These are phyloP conservation scores for Wickerhamomyces sp. DNA, from an alignment of 1,139 yeast species.

Conservation along the genomic window DNA sequence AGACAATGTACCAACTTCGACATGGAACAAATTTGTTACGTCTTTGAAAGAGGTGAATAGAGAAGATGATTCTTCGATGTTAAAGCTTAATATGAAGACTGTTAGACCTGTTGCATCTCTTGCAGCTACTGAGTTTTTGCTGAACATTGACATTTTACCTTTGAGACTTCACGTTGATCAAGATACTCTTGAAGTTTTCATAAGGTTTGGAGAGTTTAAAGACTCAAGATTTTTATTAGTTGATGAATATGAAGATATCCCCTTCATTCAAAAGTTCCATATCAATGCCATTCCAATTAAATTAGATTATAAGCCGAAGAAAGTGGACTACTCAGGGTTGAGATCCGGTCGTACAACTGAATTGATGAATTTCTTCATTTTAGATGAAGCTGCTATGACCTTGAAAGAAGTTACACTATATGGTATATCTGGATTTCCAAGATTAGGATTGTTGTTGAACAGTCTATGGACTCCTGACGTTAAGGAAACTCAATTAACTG, in stretches of 20 bases:
- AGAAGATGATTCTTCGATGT: conserved; percentile 66
- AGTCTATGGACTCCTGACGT: conserved; percentile 86
- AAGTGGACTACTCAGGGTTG: conserved; percentile 76
- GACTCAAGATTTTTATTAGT: conserved; percentile 65
- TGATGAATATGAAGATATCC: conserved; percentile 49
- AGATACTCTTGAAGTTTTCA: conserved; percentile 81
- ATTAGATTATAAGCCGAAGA: conserved; percentile 90
- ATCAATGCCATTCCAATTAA: conserved; percentile 60
- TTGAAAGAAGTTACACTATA: conserved; percentile 59
- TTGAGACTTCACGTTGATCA: conserved; percentile 85
- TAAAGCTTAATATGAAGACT: conserved; percentile 48
- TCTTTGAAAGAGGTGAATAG: conserved; percentile 63
- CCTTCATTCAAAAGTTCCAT: conserved; percentile 66
- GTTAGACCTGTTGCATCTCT: conserved; percentile 62
- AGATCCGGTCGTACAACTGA: conserved; percentile 84
- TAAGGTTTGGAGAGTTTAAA: conserved; percentile 75
- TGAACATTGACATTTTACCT: conserved; percentile 61
- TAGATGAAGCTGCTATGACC: conserved; percentile 77
- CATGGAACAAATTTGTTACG: conserved; percentile 85
- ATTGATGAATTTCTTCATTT: conserved; percentile 78
- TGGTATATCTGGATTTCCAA: conserved; percentile 74
- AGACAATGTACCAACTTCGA: conserved; percentile 82
- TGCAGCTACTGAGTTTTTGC: conserved; percentile 65
- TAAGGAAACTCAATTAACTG: conserved; percentile 68
- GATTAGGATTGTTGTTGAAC: conserved; percentile 51